Evolutionary conservation across 2,329 filamentous ascomycete genomes (phyloP).

Genomic region (Hymenoscyphus repandus): DNA sequence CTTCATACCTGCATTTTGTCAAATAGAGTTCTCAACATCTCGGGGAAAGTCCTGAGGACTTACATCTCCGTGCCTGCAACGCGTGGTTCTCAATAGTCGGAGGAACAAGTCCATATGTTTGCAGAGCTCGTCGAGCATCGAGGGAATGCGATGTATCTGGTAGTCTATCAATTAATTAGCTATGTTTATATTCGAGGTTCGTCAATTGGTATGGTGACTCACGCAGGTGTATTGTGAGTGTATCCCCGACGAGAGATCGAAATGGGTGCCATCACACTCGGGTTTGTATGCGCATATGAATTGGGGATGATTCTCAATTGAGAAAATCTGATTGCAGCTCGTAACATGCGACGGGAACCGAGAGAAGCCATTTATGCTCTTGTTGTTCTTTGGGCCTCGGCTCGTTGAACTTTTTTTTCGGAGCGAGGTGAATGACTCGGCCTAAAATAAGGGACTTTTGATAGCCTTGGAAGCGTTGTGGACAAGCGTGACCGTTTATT

Average conservation of each 20-base stretch:
- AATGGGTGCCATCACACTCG: background rate
- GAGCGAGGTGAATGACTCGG: background rate
- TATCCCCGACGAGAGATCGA: background rate
- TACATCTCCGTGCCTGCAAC: constrained; percentile 27
- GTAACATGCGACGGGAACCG: background rate
- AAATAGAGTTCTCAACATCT: background rate
- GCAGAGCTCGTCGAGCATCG: constrained; percentile 21
- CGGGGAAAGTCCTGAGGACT: background rate
- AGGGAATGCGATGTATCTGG: constrained; percentile 27
- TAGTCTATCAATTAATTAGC: constrained; percentile 3
- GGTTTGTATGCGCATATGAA: background rate
- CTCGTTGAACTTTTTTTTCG: background rate
- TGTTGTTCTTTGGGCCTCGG: constrained; percentile 3
- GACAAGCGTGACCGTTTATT: background rate
- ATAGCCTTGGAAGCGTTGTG: no score
- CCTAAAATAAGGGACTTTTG: no score
- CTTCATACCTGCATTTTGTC: constrained; percentile 22
- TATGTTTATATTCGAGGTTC: background rate
- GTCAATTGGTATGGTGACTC: constrained; percentile 7
- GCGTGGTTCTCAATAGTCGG: constrained; percentile 27
- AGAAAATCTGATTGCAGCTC: background rate
- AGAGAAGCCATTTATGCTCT: background rate
- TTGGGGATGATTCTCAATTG: background rate
- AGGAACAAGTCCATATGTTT: constrained; percentile 26
- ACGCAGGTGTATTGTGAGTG: constrained; percentile 2